Evolutionary conservation across 1,139 yeast genomes (phyloP), one percentile per base, ranked within the genome.

Genomic region (Protomyces inundatus): DNA sequence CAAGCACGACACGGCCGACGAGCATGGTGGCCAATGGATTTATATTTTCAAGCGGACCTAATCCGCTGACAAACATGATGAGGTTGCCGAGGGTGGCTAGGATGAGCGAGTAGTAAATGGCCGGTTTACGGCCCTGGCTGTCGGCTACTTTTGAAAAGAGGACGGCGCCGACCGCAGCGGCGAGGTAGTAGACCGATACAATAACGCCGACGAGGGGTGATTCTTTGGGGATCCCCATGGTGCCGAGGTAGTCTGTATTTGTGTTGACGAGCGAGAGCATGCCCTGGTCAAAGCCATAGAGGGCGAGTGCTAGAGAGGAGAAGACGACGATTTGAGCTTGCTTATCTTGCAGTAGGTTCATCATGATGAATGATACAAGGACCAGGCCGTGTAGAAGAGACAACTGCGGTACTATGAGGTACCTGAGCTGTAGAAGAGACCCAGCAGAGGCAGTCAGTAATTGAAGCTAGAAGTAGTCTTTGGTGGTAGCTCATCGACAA

Each of bases 181-280:
- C 62, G n/a, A 58, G 45, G 14, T 58, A 58, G 53, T 58, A 58
- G 16, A 58, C 46, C 9, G 62, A 58, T 4, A 58, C 62, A 6
- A 58, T 58, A 0, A 58, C 55, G n/a, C 62, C 62, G 33, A 58
- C 62, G 6, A 52, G 23, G 10, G 62, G 62, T 32, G 56, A 52
- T 34, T 58, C 62, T 35, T 58, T 45, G 10, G 34, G 52, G 4
- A 58, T 42, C 0, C 62, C 62, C 62, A 58, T 58, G 16, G 62
- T 58, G 9, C 23, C 23, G 5, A 58, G 56, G 36, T 58, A 58
- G 53, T 58, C 53, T 32, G 42, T 32, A 34, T 58, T 58, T 32
- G 62, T 58, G 56, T 58, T 58, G 34, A 58, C 62, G 35, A 58
- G 42, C 5, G 62, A 58, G 52, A 58, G 53, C 62, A 58, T 58